Conservation (phyloP, 352 stramenopile species). For the Globisporangium polare region DNA sequence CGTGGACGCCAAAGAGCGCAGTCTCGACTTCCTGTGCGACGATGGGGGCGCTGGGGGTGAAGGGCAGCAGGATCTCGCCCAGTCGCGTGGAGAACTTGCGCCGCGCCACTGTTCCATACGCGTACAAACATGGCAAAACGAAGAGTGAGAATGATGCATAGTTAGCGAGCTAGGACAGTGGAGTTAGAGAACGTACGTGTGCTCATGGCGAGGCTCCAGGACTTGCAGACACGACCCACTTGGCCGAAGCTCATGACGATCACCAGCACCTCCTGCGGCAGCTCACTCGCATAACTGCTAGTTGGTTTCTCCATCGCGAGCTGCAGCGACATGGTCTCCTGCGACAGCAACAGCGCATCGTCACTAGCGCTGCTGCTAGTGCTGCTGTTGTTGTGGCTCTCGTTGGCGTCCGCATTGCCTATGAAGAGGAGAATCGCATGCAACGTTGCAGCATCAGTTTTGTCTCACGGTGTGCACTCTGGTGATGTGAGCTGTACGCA, state of each 20-base stretch:
- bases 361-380: background rate
- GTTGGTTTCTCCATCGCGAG: conserved; percentile 1
- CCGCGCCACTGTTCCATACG: conserved; percentile 34
- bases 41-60: conserved; percentile 35
- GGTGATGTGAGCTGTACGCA: background rate
- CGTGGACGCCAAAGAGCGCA: conserved; percentile 53
- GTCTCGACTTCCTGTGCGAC: conserved; percentile 56
- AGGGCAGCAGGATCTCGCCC: conserved; percentile 44
- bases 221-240: conserved; percentile 75
- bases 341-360: conserved; percentile 13
- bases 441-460: background rate
- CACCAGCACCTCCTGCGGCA: conserved; percentile 73
- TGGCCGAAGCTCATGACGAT: conserved; percentile 64
- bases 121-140: background rate
- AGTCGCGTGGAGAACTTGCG: conserved; percentile 58
- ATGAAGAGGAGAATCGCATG: background rate
- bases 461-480: background rate
- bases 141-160: no score
- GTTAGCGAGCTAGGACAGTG: background rate
- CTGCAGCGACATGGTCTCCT: conserved; percentile 17
- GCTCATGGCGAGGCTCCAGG: conserved; percentile 74
- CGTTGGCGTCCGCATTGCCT: background rate
- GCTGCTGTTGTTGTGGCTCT: no score
- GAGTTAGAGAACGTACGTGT: conserved; percentile 25
- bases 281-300: conserved; percentile 30